Percentiles rank a stretch among this genome's conserved stretches.
Conservation (phyloP, 192 early-diverging fungal genomes). For the Spinellus fusiger region DNA sequence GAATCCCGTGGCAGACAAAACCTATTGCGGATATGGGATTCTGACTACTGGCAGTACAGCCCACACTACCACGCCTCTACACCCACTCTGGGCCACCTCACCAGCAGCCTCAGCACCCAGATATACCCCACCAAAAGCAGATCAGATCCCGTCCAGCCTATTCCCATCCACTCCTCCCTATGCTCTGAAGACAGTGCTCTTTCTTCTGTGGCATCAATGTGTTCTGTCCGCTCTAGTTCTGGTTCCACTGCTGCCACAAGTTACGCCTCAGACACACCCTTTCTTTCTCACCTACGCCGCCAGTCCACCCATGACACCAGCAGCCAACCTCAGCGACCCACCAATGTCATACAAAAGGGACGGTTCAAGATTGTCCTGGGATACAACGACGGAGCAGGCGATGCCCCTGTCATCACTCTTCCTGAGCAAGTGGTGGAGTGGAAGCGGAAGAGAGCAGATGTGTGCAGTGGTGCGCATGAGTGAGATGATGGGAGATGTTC, state of each 20-base stretch:
- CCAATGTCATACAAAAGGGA: constrained; percentile 18
- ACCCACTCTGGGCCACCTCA: too few relatives aligned
- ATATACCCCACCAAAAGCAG: background rate
- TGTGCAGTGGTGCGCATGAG: too few relatives aligned
- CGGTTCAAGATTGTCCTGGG: constrained; percentile 23
- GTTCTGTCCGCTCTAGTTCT: background rate
- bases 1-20: background rate
- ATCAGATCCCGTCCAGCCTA: background rate
- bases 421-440: constrained; percentile 14
- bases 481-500: too few relatives aligned
- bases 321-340: background rate
- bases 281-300: constrained; percentile 4
- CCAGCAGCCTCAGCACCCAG: background rate
- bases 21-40: background rate
- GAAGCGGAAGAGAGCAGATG: constrained; percentile 18
- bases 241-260: background rate
- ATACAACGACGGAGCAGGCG: background rate
- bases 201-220: background rate
- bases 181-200: background rate
- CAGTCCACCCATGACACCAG: background rate
- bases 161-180: background rate
- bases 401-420: constrained; percentile 1
- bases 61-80: background rate
- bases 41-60: background rate
- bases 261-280: constrained; percentile 7